phyloP scores from a whole-genome alignment of 352 stramenopile genomes.

The Phytophthora tentaculata region DNA sequence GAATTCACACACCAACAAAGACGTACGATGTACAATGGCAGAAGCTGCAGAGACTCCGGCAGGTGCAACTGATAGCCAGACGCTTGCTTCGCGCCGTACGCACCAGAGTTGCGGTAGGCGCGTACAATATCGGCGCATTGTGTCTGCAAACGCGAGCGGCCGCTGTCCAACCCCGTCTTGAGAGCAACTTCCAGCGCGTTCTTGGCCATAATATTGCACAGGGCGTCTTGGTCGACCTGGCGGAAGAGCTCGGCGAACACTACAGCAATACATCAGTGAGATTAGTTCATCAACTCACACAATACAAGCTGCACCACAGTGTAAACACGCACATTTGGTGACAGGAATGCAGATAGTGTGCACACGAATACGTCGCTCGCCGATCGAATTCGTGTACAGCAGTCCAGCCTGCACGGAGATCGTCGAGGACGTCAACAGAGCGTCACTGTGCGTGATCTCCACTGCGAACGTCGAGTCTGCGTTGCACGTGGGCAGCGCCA shows the following conservation, averaged over 20 bases:
- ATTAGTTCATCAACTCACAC: constrained; percentile 6
- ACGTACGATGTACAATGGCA: constrained; percentile 95
- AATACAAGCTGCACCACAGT: background rate
- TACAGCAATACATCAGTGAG: constrained; percentile 30
- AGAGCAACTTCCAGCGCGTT: constrained; percentile 93
- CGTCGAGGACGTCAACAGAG: constrained; percentile 92
- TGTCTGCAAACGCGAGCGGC: constrained; percentile 92
- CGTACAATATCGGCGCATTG: constrained; percentile 94
- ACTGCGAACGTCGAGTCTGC: constrained; percentile 97
- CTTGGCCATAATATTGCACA: constrained; percentile 96
- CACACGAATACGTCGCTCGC: constrained; percentile 97
- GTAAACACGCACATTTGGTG: constrained; percentile 83
- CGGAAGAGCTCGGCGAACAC: constrained; percentile 93
- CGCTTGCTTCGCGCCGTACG: constrained; percentile 72
- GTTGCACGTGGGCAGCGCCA: constrained; percentile 96
- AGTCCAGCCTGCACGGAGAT: constrained; percentile 97
- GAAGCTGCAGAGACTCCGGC: constrained; percentile 93
- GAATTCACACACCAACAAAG: background rate
- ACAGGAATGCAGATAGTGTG: constrained; percentile 97
- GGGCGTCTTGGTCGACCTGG: constrained; percentile 92
- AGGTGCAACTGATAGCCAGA: constrained; percentile 83
- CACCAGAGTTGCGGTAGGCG: constrained; percentile 86
- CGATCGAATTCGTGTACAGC: constrained; percentile 98
- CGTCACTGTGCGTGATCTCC: constrained; percentile 97
- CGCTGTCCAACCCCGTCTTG: constrained; percentile 95